Conservation (phyloP, 345 rosid genomes). For the Eucalyptus curtisii region DNA sequence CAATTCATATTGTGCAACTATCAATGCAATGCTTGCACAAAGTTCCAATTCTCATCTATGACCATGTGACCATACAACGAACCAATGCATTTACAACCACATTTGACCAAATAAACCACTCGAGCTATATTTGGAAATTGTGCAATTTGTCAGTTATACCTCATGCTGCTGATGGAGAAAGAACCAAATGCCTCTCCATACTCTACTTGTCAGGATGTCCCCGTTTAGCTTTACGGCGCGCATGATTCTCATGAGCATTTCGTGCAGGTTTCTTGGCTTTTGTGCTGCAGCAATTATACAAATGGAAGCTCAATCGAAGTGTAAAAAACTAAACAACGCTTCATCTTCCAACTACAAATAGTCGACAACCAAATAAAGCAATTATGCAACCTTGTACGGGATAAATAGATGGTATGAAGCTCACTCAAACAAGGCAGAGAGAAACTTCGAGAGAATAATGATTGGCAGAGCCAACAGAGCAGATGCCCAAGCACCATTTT, state of each 20-base stretch:
- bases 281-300: conserved; percentile 25
- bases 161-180: not conserved
- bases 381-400: not conserved
- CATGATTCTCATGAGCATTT: conserved; percentile 24
- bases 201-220: conserved; percentile 57
- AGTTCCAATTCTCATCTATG: not conserved
- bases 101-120: not conserved
- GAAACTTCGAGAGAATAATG: conserved; percentile 31
- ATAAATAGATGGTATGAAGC: conserved; percentile 2
- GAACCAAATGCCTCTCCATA: not conserved
- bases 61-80: not conserved
- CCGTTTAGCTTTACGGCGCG: conserved; percentile 59
- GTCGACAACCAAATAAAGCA: not conserved
- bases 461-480: conserved; percentile 65
- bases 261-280: conserved; percentile 39
- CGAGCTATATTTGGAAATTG: not conserved
- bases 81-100: not conserved
- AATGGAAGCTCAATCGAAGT: not conserved
- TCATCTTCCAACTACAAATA: not conserved
- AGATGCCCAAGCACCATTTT: conserved; percentile 47
- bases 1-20: not conserved
- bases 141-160: not conserved
- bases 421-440: conserved; percentile 46
- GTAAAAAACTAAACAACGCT: not conserved
- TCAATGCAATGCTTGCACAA: not conserved